A percentile compares a stretch with the other conserved stretches of the same genome.
These are phyloP conservation scores for Dillenia suffruticosa DNA, from an alignment of 164 flowering plant species.

Conservation along the genomic window DNA sequence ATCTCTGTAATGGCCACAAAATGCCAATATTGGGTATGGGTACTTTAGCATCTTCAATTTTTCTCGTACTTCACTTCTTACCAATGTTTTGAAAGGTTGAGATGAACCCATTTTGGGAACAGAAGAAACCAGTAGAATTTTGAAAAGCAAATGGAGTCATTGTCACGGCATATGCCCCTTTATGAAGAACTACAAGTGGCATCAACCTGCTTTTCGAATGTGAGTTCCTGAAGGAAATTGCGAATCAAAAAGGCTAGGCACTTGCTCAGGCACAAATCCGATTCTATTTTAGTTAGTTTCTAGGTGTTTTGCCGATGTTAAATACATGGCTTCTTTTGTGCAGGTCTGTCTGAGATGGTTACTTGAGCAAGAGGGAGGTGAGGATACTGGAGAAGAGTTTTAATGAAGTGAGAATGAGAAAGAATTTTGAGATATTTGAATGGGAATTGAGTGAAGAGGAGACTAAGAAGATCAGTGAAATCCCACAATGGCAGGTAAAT, in stretches of 20 bases:
- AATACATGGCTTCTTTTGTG: too few species aligned
- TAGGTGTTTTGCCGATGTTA: too few species aligned
- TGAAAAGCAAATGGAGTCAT: conserved; percentile 17
- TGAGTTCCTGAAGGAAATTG: conserved; percentile 17
- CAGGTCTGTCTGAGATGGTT: conserved; percentile 16
- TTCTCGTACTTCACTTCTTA: too few species aligned
- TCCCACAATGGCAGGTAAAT: conserved; percentile 9
- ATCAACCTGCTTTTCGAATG: conserved; percentile 19
- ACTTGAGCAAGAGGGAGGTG: conserved; percentile 14
- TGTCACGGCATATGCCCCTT: conserved; percentile 22
- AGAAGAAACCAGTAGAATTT: conserved; percentile 15
- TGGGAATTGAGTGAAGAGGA: conserved; percentile 15
- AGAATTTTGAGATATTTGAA: conserved; percentile 12
- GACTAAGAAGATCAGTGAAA: conserved; percentile 9
- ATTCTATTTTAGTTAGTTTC: background rate
- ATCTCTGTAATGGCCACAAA: background rate
- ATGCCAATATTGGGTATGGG: conserved; percentile 33
- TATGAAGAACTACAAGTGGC: conserved; percentile 25
- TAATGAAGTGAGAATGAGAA: conserved; percentile 11
- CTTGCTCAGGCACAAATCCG: conserved; percentile 21
- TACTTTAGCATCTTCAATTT: conserved; percentile 16
- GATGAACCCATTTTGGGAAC: conserved; percentile 31
- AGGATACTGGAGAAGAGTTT: conserved; percentile 13
- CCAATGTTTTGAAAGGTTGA: conserved; percentile 20
- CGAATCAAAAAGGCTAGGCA: conserved; percentile 16